Base-by-base conservation (phyloP, 805 yeast species). In the Komagataella pseudopastoris region DNA sequence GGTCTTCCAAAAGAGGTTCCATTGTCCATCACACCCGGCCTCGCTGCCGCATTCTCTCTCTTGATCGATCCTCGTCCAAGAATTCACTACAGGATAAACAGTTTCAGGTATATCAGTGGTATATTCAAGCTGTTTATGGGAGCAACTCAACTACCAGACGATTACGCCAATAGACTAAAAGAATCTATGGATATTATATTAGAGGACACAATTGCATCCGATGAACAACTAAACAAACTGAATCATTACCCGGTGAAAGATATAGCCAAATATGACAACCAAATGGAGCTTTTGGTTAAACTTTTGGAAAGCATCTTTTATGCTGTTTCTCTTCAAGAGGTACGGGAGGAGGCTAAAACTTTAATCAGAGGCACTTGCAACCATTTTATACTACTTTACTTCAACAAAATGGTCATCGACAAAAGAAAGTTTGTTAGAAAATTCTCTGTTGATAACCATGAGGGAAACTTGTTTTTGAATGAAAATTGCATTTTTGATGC, bases 1-100 rank as follows among this genome's bases (percentile, higher is more conserved):
- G 96, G 96, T 1, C 64, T 88, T 49, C 62, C 70, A 0, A 71
- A 69, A 3, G 75, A 76, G 49, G 77, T 85, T 3, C 83, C 90
- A 1, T 72, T 93, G 30, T 82, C 93, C 0, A 72, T 93, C 23
- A 84, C 96, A 0, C 85, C 96, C 0, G 96, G 93, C 23, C 72
- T 91, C 4, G 75, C 78, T 44, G 77, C 91, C 3, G 96, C 97
- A 0, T 70, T 90, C 45, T 77, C 77, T 22, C 74, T 91, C 7
- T 65, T 93, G 50, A 85, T 84, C 53, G 90, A 88, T 60, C 77
- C 79, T 6, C 63, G 81, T 49, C 71, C 75, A 51, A 76, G 83
- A 55, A 63, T 72, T 6, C 86, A 83, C 56, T 88, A 88, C 63
- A 73, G 95, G 50, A 71, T 79, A 6, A 83, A 86, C 58, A 93